A percentile compares a stretch with the other conserved stretches of the same genome.
phyloP scores from a whole-genome alignment of 371 early-diverging fungal species.

The Apophysomyces variabilis region DNA sequence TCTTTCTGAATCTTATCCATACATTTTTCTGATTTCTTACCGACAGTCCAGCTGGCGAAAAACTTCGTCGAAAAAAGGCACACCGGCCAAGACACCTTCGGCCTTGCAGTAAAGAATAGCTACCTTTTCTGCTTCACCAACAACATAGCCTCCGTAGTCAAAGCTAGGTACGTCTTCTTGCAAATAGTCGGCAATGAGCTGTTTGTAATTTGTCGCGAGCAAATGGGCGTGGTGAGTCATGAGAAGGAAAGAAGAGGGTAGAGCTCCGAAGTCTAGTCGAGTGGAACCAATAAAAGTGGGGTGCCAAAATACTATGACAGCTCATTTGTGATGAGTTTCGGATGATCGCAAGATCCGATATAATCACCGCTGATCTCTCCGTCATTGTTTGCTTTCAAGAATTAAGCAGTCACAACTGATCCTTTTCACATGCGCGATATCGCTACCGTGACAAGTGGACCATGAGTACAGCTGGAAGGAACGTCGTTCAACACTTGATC shows the following conservation, averaged over 20 bases:
- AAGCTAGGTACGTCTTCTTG: constrained; percentile 96
- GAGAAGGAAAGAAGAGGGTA: constrained; percentile 8
- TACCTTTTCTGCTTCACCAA: constrained; percentile 84
- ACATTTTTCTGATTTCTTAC: constrained; percentile 40
- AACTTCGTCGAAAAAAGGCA: constrained; percentile 94
- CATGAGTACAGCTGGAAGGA: constrained; percentile 31
- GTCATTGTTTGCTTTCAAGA: too few relatives aligned
- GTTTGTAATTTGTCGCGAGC: constrained; percentile 76
- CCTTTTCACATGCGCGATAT: too few relatives aligned
- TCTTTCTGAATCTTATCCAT: too few relatives aligned
- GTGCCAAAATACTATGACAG: constrained; percentile 9
- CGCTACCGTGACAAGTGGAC: not conserved
- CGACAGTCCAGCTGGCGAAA: constrained; percentile 89
- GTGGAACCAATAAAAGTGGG: not conserved
- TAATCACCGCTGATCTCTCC: too few relatives aligned
- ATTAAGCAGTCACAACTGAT: too few relatives aligned
- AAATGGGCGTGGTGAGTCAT: constrained; percentile 62
- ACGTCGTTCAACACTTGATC: constrained; percentile 39
- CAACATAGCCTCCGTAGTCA: constrained; percentile 97
- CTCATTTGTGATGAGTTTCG: constrained; percentile 4
- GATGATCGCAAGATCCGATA: not conserved
- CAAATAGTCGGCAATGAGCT: constrained; percentile 78
- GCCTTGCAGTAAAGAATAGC: constrained; percentile 91
- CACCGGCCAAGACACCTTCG: constrained; percentile 92
- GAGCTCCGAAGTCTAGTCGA: constrained; percentile 3